phyloP scores from a whole-genome alignment of 805 yeast species.

The Monosporozyma aquatica region DNA sequence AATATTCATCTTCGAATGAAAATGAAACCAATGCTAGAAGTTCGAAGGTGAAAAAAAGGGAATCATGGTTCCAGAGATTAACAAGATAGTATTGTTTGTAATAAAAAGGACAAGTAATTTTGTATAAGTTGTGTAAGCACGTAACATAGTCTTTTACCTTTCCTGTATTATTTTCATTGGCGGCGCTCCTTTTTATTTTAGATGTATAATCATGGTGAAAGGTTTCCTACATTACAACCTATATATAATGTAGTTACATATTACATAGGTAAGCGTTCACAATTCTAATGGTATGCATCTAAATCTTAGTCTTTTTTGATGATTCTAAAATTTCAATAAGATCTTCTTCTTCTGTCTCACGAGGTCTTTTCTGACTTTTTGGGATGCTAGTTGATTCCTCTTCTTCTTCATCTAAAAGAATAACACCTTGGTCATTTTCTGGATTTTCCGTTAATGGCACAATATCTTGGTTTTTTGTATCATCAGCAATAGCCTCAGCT shows the following conservation, averaged over 20 bases:
- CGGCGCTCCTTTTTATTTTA: neutral
- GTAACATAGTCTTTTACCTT: too few species aligned
- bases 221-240: too few species aligned
- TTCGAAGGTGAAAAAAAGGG: conserved; percentile 28
- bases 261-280: too few species aligned
- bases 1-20: conserved; percentile 4
- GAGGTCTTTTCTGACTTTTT: conserved; percentile 1
- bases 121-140: too few species aligned
- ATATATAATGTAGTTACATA: too few species aligned
- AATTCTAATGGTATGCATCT: too few species aligned
- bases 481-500: neutral
- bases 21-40: conserved; percentile 3
- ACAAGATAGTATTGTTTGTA: too few species aligned
- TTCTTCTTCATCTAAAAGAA: conserved; percentile 8
- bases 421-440: conserved; percentile 1
- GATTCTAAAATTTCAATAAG: neutral
- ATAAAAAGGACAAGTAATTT: too few species aligned
- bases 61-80: conserved; percentile 39
- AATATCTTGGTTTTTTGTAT: conserved; percentile 6
- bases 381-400: neutral
- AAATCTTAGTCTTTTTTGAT: neutral
- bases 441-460: neutral
- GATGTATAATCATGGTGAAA: neutral
- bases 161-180: neutral
- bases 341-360: conserved; percentile 8